Percentiles rank a stretch among this genome's conserved stretches.
phyloP scores from a whole-genome alignment of 306 rosid genomes.

The Casuarina equisetifolia region DNA sequence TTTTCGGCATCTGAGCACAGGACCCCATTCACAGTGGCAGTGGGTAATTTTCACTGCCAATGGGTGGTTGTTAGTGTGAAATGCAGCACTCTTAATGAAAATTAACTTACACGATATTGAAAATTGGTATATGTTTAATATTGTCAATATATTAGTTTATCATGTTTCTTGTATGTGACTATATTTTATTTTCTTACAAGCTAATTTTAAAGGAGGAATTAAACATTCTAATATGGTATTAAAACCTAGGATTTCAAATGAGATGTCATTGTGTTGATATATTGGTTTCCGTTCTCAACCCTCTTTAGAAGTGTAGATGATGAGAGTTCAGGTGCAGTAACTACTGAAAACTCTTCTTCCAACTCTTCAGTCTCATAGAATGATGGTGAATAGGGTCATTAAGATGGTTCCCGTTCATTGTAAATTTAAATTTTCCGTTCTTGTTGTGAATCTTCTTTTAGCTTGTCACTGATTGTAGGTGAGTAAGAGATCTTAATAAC shows the following conservation, averaged over 20 bases:
- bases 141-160: too few relatives aligned
- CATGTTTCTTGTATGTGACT: too few relatives aligned
- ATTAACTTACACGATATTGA: too few relatives aligned
- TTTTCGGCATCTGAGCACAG: slow-evolving; percentile 60
- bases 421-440: slow-evolving; percentile 27
- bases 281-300: slow-evolving; percentile 50
- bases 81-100: too few relatives aligned
- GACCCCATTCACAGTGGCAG: slow-evolving; percentile 34
- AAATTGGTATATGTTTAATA: too few relatives aligned
- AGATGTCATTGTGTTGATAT: too few relatives aligned
- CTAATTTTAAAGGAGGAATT: too few relatives aligned
- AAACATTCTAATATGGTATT: too few relatives aligned
- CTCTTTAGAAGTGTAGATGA: slow-evolving; percentile 60
- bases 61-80: too few relatives aligned
- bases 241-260: too few relatives aligned
- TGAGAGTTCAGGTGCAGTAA: slow-evolving; percentile 70
- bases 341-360: slow-evolving; percentile 77
- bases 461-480: slow-evolving; percentile 22
- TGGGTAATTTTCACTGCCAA: slow-evolving; percentile 65
- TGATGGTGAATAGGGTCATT: slow-evolving; percentile 38
- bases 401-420: slow-evolving; percentile 37
- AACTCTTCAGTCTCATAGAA: slow-evolving; percentile 54
- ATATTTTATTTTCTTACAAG: too few relatives aligned
- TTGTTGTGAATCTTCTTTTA: slow-evolving; percentile 25
- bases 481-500: slow-evolving; percentile 26